Evolutionary conservation across 495 filamentous ascomycete species (phyloP), one percentile per base, ranked within the genome.

Genomic region (Penicillium bovifimosum): DNA sequence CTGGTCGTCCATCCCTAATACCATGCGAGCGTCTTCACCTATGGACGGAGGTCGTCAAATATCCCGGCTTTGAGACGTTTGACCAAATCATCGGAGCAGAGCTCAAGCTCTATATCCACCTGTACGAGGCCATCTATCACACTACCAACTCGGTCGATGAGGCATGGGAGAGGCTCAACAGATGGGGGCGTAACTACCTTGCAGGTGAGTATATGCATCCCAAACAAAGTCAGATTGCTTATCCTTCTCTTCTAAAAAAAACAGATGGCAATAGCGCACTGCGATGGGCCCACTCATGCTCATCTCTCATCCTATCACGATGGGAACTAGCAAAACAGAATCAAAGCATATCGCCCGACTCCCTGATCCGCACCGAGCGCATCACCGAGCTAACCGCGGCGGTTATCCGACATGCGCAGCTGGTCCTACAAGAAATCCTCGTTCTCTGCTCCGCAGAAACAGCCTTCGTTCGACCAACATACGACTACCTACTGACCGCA

Each of bases 241-340:
- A 33, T 17, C 0, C 27, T 50, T 6, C 33, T 17, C 13, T 5
- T 9, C 0, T 24, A 24, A 4, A 24, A 17, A 27, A 1, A 0
- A 34, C 20, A 50, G 48, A 50, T 6, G 48, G 48, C 0, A 50
- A 42, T 28, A 42, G 4, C 9, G 10, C 20, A 16, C 20, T 50
- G 16, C 24, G 38, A 35, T 50, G 48, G 48, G 48, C 48, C 0
- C 28, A 42, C 9, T 50, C 39, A 6, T 50, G 48, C 20, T 28
- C n/a, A 28, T 50, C 48, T 0, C 48, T 50, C 17, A 42, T 50
- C 6, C 13, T 50, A 14, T 50, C 48, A 10, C 48, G 48, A 41
- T 50, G 48, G 48, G 48, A 50, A 28, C n/a, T 50, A 7, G 48
- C 48, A 42, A 50, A 50, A 20, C 48, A 50, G 5, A 24, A 50